Base-by-base conservation (phyloP, 306 rosid species). In the Citrullus colocynthis region DNA sequence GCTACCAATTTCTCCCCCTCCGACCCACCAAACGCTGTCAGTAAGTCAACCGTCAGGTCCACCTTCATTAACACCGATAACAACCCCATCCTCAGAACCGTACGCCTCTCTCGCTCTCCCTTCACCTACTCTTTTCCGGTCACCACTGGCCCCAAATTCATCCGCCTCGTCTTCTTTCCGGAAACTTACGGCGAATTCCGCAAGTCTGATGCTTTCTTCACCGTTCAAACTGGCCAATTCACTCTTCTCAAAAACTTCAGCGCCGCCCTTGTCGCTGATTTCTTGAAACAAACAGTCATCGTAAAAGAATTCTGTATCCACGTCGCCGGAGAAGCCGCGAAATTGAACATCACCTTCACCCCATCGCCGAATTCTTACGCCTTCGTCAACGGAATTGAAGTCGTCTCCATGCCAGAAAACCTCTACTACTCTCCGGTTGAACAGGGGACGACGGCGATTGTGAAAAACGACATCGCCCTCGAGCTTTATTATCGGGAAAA, bases 351-450 rank as follows among this genome's bases (percentile, higher is more conserved):
- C 24, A 80, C 80, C 12, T 89, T 91, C 80, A 74, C 28, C 9
- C 90, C 94, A 18, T 71, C 51, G 71, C 66, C 74, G 45, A 60
- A 80, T 12, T 76, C 85, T 0, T 89, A 81, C 42, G 96, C 89
- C 56, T 93, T 93, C 65, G 51, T 93, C 20, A 93, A 91, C 10
- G 97, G 93, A 74, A 91, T 93, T 18, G 96, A 93, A 61, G 73
- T 93, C 1, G 51, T 93, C 1, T 91, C 98, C 65, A 89, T 91
- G 96, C 98, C 98, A 1, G 16, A 66, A 15, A 24, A 84, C 42
- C 89, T 93, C 2, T 93, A 89, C 78, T 86, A 87, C 79, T 44
- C 66, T n/a, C 4, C 12, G 0, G 11, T 24, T 3, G 20, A 69
- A 3, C 72, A 48, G 39, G 20, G 2, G 20, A 9, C 13, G 52